These are phyloP conservation scores for Brassica carinata DNA, from an alignment of 345 rosid genomes.

Conservation along the genomic window DNA sequence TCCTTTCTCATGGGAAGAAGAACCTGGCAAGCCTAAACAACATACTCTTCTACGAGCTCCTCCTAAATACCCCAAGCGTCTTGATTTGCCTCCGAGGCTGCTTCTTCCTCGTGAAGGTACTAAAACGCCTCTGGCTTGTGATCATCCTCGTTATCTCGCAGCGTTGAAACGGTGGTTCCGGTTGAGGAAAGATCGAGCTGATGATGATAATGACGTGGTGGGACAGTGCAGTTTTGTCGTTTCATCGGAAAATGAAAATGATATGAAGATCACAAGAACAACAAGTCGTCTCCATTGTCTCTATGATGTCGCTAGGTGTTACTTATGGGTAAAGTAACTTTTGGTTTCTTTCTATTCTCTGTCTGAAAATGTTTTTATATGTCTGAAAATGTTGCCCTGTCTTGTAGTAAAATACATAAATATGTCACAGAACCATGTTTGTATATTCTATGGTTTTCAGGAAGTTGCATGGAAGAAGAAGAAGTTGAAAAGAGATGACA, in stretches of 20 bases:
- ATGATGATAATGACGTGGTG: slow-evolving; percentile 12
- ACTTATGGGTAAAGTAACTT: slow-evolving; percentile 52
- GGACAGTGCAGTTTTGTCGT: slow-evolving; percentile 50
- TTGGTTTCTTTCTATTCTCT: background rate
- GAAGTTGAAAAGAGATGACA: slow-evolving; percentile 43
- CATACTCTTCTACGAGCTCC: slow-evolving; percentile 20
- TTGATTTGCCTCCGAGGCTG: slow-evolving; percentile 67
- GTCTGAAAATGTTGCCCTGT: background rate
- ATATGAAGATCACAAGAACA: slow-evolving; percentile 36
- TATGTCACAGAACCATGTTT: background rate
- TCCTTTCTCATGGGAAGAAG: slow-evolving; percentile 86
- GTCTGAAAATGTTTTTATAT: too few species aligned
- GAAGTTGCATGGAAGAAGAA: slow-evolving; percentile 54
- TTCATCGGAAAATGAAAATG: slow-evolving; percentile 34
- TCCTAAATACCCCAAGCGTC: slow-evolving; percentile 39
- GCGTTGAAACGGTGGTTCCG: slow-evolving; percentile 45
- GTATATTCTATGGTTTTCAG: slow-evolving; percentile 14
- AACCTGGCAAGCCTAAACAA: slow-evolving; percentile 79
- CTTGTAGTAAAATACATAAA: background rate
- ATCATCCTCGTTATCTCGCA: background rate
- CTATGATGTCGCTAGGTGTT: slow-evolving; percentile 39
- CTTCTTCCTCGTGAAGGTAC: slow-evolving; percentile 28
- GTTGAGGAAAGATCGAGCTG: slow-evolving; percentile 44
- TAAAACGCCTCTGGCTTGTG: slow-evolving; percentile 33
- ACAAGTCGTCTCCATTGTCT: slow-evolving; percentile 40